Evolutionary conservation across 305 asterid genomes (phyloP).

Genomic region (Fraxinus sp.): DNA sequence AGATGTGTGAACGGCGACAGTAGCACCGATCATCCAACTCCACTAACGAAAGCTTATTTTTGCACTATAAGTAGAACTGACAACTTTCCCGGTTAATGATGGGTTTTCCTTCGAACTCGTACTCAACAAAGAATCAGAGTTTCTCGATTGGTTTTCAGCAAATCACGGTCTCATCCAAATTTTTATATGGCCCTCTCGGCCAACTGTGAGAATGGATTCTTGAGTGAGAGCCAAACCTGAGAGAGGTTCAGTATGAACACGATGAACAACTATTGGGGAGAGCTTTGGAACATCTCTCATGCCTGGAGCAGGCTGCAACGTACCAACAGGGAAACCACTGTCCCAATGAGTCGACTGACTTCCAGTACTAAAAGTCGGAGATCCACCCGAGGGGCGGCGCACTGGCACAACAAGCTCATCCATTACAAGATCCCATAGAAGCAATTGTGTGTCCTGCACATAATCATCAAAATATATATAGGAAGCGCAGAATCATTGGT

Average conservation of each 20-base stretch:
- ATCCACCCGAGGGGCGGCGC: slow-evolving; percentile 89
- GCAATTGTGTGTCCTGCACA: slow-evolving; percentile 87
- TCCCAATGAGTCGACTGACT: slow-evolving; percentile 98
- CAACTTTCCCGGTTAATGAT: slow-evolving; percentile 44
- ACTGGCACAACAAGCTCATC: slow-evolving; percentile 94
- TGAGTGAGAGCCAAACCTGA: slow-evolving; percentile 80
- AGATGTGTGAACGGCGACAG: slow-evolving; percentile 13
- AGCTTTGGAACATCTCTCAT: slow-evolving; percentile 84
- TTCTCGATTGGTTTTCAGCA: slow-evolving; percentile 55
- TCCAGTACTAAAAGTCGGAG: slow-evolving; percentile 86
- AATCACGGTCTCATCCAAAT: slow-evolving; percentile 84
- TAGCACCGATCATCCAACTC: slow-evolving; percentile 26
- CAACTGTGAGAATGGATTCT: slow-evolving; percentile 77
- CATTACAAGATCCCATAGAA: slow-evolving; percentile 95
- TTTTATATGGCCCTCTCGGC: slow-evolving; percentile 90
- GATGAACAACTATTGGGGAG: slow-evolving; percentile 78
- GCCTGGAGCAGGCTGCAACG: slow-evolving; percentile 84
- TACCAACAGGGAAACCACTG: slow-evolving; percentile 67
- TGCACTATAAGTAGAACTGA: slow-evolving; percentile 40
- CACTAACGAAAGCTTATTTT: slow-evolving; percentile 14
- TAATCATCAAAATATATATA: not conserved
- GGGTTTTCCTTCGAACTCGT: slow-evolving; percentile 57
- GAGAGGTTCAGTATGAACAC: slow-evolving; percentile 92
- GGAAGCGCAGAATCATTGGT: not conserved
- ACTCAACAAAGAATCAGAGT: slow-evolving; percentile 52